Conservation (phyloP, 2,329 filamentous ascomycete species). For the Apiospora sp. region DNA sequence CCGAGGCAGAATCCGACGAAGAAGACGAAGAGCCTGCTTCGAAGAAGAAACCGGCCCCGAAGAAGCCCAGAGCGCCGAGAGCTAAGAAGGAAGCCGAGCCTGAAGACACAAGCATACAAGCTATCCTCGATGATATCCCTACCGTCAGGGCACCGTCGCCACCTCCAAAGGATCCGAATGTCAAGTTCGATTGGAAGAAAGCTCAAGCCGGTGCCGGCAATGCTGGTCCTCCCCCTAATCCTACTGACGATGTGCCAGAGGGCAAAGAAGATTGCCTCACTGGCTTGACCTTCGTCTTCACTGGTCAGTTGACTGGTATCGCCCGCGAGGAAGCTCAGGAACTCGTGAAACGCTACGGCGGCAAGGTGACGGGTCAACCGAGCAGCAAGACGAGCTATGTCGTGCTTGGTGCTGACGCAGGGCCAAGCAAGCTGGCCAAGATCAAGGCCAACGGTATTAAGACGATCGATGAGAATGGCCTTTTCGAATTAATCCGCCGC, state of each 20-base stretch:
- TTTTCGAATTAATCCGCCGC: conserved; percentile 83
- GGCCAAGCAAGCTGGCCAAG: conserved; percentile 89
- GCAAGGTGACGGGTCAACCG: conserved; percentile 84
- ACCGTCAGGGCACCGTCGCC: conserved; percentile 85
- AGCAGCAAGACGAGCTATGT: conserved; percentile 96
- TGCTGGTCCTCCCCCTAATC: conserved; percentile 68
- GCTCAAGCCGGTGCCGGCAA: conserved; percentile 64
- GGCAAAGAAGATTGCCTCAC: conserved; percentile 90
- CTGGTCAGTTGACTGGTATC: conserved; percentile 81
- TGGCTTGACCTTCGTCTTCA: conserved; percentile 94
- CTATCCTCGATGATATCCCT: conserved; percentile 88
- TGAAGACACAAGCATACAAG: conserved; percentile 78
- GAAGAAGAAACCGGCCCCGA: conserved; percentile 62
- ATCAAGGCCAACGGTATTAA: conserved; percentile 83
- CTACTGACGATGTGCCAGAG: conserved; percentile 76
- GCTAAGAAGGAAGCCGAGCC: conserved; percentile 71
- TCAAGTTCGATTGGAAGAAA: conserved; percentile 84
- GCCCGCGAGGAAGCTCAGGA: conserved; percentile 85
- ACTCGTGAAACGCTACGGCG: conserved; percentile 91
- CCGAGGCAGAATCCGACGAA: conserved; percentile 65
- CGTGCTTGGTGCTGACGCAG: conserved; percentile 88
- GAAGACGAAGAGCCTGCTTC: conserved; percentile 58
- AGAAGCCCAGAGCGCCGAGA: conserved; percentile 65
- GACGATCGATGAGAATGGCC: conserved; percentile 91
- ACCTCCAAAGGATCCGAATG: conserved; percentile 72